phyloP scores from a whole-genome alignment of 2,329 filamentous ascomycete genomes.

The Purpureocillium lavendulum region DNA sequence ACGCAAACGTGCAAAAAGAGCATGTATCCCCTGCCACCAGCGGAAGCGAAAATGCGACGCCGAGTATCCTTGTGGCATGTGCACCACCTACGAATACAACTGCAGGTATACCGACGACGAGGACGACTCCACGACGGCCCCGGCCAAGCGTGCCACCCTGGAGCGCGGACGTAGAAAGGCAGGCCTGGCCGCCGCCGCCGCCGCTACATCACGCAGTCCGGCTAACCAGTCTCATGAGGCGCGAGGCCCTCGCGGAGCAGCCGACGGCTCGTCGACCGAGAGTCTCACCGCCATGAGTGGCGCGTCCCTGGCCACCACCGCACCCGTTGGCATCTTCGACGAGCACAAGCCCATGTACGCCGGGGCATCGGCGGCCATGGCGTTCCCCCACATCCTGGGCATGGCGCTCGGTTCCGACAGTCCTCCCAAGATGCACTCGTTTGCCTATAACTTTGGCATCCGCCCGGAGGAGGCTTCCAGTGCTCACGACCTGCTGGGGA shows the following conservation, averaged over 20 bases:
- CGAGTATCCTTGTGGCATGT: conserved; percentile 12
- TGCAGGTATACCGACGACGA: conserved; percentile 10
- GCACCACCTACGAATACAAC: conserved; percentile 13
- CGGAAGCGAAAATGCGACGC: conserved; percentile 16
- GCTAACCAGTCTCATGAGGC: not conserved
- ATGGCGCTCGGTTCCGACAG: conserved; percentile 10
- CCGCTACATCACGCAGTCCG: not conserved
- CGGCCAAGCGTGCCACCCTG: conserved; percentile 6
- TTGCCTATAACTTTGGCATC: conserved; percentile 14
- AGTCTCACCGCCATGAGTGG: conserved; percentile 2
- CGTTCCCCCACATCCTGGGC: conserved; percentile 13
- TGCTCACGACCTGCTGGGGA: conserved; percentile 7
- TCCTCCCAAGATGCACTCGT: conserved; percentile 10
- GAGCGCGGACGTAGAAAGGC: conserved; percentile 1
- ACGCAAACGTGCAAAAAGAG: conserved; percentile 13
- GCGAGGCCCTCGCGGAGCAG: not conserved
- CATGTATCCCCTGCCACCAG: conserved; percentile 14
- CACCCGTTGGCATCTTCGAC: conserved; percentile 9
- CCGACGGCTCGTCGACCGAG: conserved; percentile 4
- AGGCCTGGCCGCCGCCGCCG: not conserved
- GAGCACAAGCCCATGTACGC: conserved; percentile 10
- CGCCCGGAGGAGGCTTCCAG: conserved; percentile 11
- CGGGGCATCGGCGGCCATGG: conserved; percentile 11
- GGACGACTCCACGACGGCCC: not conserved
- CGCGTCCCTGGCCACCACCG: not conserved